These are phyloP conservation scores for Moesziomyces antarcticus DNA, from an alignment of 1,284 basidiomycete species.

Conservation along the genomic window DNA sequence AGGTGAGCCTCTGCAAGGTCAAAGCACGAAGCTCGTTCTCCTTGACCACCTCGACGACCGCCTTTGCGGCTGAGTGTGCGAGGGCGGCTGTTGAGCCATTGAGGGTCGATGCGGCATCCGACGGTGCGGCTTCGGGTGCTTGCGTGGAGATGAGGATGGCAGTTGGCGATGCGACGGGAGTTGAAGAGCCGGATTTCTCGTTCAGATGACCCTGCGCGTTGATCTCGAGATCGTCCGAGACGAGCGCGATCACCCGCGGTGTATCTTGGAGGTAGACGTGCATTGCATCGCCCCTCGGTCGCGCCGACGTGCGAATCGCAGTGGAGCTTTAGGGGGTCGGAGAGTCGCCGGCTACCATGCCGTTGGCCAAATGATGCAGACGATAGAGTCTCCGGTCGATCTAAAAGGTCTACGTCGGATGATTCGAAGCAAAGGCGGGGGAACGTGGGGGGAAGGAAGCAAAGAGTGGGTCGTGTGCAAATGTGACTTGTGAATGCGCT, in stretches of 20 bases:
- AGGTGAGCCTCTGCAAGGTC: slow-evolving; percentile 33
- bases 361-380: neutral
- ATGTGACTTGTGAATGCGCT: neutral
- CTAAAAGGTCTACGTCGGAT: neutral
- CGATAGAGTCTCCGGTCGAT: neutral
- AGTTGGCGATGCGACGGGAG: slow-evolving; percentile 9
- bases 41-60: slow-evolving; percentile 52
- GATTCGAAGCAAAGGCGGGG: neutral
- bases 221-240: slow-evolving; percentile 20
- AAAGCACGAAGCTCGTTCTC: slow-evolving; percentile 25
- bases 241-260: slow-evolving; percentile 51
- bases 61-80: slow-evolving; percentile 22
- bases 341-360: neutral
- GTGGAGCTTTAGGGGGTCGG: too few relatives aligned
- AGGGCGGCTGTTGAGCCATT: slow-evolving; percentile 24
- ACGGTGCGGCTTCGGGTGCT: slow-evolving; percentile 4
- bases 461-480: neutral
- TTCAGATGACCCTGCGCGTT: neutral
- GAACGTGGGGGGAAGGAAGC: neutral
- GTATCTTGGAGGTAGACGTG: slow-evolving; percentile 60
- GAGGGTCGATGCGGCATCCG: slow-evolving; percentile 15
- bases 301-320: neutral
- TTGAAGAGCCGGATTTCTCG: slow-evolving; percentile 5
- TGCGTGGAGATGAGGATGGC: slow-evolving; percentile 44
- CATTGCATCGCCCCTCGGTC: slow-evolving; percentile 41